phyloP scores from a whole-genome alignment of 2,329 filamentous ascomycete species.

The Fusarium hostae region DNA sequence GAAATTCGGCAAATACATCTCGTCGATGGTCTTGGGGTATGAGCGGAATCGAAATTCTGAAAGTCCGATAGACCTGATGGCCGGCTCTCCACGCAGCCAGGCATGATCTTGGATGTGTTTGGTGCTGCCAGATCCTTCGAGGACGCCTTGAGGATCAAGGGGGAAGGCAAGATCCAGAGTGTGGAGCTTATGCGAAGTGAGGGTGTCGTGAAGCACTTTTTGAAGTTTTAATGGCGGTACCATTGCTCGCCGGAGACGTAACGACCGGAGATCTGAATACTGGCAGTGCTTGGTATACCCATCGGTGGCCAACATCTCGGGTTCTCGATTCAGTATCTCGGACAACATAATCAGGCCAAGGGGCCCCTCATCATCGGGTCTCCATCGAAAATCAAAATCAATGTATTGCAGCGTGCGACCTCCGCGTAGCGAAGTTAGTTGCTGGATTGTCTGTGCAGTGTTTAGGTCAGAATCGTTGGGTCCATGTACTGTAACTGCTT shows the following conservation, averaged over 20 bases:
- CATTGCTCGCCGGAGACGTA: conserved; percentile 45
- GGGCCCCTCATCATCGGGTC: conserved; percentile 37
- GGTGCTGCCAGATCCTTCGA: conserved; percentile 41
- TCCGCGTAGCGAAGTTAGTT: conserved; percentile 45
- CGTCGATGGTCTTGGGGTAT: conserved; percentile 44
- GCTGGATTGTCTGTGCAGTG: conserved; percentile 37
- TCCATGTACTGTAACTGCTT: conserved; percentile 44
- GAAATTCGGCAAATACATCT: conserved; percentile 49
- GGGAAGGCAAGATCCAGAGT: conserved; percentile 53
- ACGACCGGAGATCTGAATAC: conserved; percentile 43
- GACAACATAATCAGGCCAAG: conserved; percentile 32
- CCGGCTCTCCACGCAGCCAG: conserved; percentile 51
- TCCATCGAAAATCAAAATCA: conserved; percentile 47
- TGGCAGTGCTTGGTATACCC: conserved; percentile 28
- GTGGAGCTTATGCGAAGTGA: conserved; percentile 46
- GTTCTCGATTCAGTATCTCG: conserved; percentile 30
- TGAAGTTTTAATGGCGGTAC: conserved; percentile 42
- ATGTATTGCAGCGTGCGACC: conserved; percentile 44
- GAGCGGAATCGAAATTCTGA: conserved; percentile 50
- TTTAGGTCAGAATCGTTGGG: conserved; percentile 35
- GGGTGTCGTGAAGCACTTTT: conserved; percentile 40
- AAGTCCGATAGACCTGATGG: conserved; percentile 50
- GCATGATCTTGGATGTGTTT: conserved; percentile 47
- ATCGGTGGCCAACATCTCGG: conserved; percentile 9
- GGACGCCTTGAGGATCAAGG: conserved; percentile 36